A percentile compares a stretch with the other conserved stretches of the same genome.
Evolutionary conservation across 176 grass and related monocot genomes (phyloP).

Genomic region (Carex myosuroides): DNA sequence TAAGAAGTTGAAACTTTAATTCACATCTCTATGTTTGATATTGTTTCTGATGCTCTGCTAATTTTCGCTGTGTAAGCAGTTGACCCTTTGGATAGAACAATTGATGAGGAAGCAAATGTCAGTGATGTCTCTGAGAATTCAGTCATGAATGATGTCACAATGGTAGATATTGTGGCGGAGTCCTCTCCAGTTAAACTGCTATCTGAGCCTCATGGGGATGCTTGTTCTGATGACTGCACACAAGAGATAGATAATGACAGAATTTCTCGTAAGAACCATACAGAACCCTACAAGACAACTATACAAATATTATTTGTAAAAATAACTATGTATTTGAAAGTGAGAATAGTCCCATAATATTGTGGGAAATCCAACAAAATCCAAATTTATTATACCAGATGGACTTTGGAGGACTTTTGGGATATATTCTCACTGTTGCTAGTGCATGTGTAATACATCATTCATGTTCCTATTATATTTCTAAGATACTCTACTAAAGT

Average conservation of each 20-base stretch:
- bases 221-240: not conserved
- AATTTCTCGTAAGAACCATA: conserved; percentile 8
- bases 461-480: not conserved
- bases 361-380: not conserved
- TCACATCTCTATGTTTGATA: not conserved
- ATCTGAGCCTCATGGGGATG: not conserved
- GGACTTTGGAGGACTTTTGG: not conserved
- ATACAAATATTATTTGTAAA: not conserved
- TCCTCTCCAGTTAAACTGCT: not conserved
- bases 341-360: not conserved
- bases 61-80: not conserved
- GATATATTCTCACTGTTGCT: not conserved
- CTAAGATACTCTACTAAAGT: not conserved
- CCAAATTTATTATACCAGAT: not conserved
- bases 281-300: not conserved
- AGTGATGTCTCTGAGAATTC: not conserved
- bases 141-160: not conserved
- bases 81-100: not conserved
- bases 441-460: not conserved
- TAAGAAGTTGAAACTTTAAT: not conserved
- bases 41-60: not conserved
- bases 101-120: not conserved
- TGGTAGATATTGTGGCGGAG: not conserved
- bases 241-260: not conserved
- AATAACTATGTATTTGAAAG: not conserved